Evolutionary conservation across 257 asterid species (phyloP), one percentile per base, ranked within the genome.

Genomic region (Scutellaria galericulata): DNA sequence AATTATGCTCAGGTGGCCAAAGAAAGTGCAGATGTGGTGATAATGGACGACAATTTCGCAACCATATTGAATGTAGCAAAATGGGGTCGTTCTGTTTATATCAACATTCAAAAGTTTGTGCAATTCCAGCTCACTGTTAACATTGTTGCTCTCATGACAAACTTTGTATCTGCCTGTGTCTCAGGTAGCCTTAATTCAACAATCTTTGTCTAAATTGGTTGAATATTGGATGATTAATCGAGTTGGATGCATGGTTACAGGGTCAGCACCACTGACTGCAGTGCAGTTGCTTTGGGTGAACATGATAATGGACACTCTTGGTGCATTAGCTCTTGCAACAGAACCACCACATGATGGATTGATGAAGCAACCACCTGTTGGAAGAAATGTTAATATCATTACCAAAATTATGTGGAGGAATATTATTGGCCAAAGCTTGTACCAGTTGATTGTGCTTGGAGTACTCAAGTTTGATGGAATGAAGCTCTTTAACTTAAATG

Each of bases 251-350:
- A 31, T 27, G 8, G n/a, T 64, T 69, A 7, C 84, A 91, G 96
- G 98, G 45, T 89, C 96, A 15, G 96, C 90, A 40, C 98, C 98
- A 37, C 93, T 92, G 11, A 88, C 98, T 5, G 86, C 90, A 44
- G 98, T 88, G 72, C 94, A 92, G 79, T 65, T 92, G 81, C 89
- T 92, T n/a, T 92, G 98, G 98, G 98, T 92, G 71, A 92, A 89
- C 83, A 87, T 92, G 91, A 92, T 92, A 40, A 92, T 92, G 98
- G 96, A 92, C 81, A 88, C 96, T 9, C 85, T 92, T 6, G 98
- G 96, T 12, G 98, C 98, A 37, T 69, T 92, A 51, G 96, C 98
- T 54, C 90, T 92, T 5, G 98, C 98, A 5, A 92, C 96, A 9
- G 92, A 88, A 66, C 96, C 96, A 1, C 98, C 98, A 4, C 85